phyloP scores from a whole-genome alignment of 75 land plant genomes.

The Azolla pinnata region DNA sequence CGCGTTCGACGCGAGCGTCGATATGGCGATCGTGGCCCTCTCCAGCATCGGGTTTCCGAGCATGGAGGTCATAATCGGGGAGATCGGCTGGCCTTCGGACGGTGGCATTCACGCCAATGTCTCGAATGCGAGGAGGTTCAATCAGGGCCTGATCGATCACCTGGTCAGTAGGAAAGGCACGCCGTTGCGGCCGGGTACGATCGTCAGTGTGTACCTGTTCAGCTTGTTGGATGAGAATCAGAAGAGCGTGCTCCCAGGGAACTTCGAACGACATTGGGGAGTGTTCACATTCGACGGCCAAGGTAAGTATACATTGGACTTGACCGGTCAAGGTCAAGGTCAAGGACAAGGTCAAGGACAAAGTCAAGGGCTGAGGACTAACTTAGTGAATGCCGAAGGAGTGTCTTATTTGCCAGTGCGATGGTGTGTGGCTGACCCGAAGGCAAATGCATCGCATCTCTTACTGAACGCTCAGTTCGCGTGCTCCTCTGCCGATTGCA shows the following conservation, averaged over 20 bases:
- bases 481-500: slow-evolving; percentile 62
- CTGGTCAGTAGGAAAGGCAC: slow-evolving; percentile 47
- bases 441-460: slow-evolving; percentile 28
- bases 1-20: slow-evolving; percentile 56
- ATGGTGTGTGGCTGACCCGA: slow-evolving; percentile 79
- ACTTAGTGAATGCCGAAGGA: slow-evolving; percentile 41
- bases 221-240: slow-evolving; percentile 73
- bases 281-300: slow-evolving; percentile 85
- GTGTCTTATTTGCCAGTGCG: slow-evolving; percentile 57
- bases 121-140: slow-evolving; percentile 46
- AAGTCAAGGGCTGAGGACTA: slow-evolving; percentile 29
- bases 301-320: slow-evolving; percentile 58
- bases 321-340: slow-evolving; percentile 46
- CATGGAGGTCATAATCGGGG: slow-evolving; percentile 52
- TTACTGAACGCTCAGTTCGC: slow-evolving; percentile 54
- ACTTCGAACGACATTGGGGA: slow-evolving; percentile 82
- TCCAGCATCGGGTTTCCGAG: slow-evolving; percentile 36
- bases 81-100: slow-evolving; percentile 94
- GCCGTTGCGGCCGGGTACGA: slow-evolving; percentile 51
- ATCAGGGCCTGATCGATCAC: slow-evolving; percentile 41
- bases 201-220: slow-evolving; percentile 38
- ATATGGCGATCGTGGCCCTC: slow-evolving; percentile 47
- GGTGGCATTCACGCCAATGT: slow-evolving; percentile 56
- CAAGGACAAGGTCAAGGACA: too few relatives aligned
- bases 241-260: slow-evolving; percentile 47